Evolutionary conservation across 1,139 yeast species (phyloP), one percentile per base, ranked within the genome.

Genomic region (Magnusiomyces fungicola): DNA sequence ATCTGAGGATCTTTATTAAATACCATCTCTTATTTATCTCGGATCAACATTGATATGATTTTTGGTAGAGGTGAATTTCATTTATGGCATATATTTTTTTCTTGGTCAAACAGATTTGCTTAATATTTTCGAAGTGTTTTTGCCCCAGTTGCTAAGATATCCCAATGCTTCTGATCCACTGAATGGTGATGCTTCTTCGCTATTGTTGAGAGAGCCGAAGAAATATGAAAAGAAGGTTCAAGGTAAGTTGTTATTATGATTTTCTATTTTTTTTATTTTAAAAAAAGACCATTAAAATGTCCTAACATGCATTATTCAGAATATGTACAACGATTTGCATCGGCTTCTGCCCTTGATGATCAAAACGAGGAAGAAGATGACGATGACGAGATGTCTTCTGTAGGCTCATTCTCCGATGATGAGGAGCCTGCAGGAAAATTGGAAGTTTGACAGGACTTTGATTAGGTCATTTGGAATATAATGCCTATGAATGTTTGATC

Each of bases 131-230:
- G 97, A 92, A 63, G 84, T 89, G 62, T 92, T 92, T 70, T 71
- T 92, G 56, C 98, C 98, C 12, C 98, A 94, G 61, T 71, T 92
- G 53, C 72, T 92, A 55, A 78, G 94, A 53, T 92, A 92, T 62
- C 97, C 97, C 24, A 92, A 92, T 61, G 94, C 97, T 0, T 75
- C 92, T 30, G 98, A 92, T 65, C 98, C 98, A 1, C 73, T 92
- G 55, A 92, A 92, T 62, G 83, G 92, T 24, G 95, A 87, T 57
- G 98, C 98, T 0, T 88, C 96, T 5, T 80, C 85, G 25, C 69
- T 92, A 55, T 80, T 88, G 72, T 74, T 84, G 56, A 78, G 83
- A 56, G 89, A 88, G 58, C 84, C 81, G 54, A 70, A 74, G 40
- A 70, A 76, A 50, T 92, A 90, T 64, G 79, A 77, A 51, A 79